These are phyloP conservation scores for Penicillium coprophilum DNA, from an alignment of 495 filamentous ascomycete genomes.

Conservation along the genomic window DNA sequence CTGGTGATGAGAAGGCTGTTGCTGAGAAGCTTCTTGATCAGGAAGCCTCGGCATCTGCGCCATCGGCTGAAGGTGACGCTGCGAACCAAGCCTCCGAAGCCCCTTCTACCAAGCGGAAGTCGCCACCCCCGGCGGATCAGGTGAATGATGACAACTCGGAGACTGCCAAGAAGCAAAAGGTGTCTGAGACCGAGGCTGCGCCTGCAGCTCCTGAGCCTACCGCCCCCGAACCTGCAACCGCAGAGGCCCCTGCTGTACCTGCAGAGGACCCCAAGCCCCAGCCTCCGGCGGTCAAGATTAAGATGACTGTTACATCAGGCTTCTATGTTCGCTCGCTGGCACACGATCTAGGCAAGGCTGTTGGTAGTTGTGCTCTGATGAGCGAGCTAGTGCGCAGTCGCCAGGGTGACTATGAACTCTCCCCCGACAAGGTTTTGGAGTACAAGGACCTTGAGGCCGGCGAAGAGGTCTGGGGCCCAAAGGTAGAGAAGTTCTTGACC, in stretches of 20 bases:
- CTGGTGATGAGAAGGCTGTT: conserved; percentile 65
- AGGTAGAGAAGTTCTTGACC: conserved; percentile 63
- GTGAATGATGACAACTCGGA: conserved; percentile 21
- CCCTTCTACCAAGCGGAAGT: conserved; percentile 34
- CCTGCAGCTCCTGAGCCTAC: conserved; percentile 17
- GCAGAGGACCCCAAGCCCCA: conserved; percentile 27
- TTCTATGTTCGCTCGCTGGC: conserved; percentile 96
- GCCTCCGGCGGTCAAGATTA: conserved; percentile 73
- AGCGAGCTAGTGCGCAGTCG: conserved; percentile 75
- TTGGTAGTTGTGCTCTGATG: conserved; percentile 84
- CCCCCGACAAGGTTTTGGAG: conserved; percentile 68
- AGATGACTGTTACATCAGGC: conserved; percentile 90
- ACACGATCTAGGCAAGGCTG: conserved; percentile 83
- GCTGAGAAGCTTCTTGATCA: conserved; percentile 66
- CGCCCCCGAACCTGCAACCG: conserved; percentile 20
- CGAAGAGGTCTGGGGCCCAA: conserved; percentile 79
- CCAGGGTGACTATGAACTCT: conserved; percentile 74
- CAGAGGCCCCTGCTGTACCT: conserved; percentile 11
- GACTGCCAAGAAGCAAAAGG: conserved; percentile 39
- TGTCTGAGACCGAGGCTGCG: conserved; percentile 30
- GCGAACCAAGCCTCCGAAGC: conserved; percentile 18
- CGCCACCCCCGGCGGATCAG: conserved; percentile 31
- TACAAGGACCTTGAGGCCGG: conserved; percentile 76
- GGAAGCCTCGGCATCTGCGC: conserved; percentile 28
- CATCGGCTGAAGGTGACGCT: conserved; percentile 23